Conservation (phyloP, 2,329 filamentous ascomycete species). For the Fusarium foetens region DNA sequence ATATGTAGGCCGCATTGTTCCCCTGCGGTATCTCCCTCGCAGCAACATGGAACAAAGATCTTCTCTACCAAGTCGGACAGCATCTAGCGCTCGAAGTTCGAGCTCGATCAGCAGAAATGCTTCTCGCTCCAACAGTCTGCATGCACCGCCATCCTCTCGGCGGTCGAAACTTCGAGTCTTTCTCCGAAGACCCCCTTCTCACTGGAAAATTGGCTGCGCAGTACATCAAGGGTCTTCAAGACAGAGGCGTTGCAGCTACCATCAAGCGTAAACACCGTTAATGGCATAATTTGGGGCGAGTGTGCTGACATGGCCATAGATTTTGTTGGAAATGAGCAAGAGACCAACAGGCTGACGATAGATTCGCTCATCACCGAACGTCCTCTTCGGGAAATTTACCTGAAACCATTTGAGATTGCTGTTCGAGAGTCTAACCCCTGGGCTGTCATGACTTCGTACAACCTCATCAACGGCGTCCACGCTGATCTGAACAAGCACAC, state of each 20-base stretch:
- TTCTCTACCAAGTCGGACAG: constrained; percentile 75
- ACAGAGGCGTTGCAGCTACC: constrained; percentile 77
- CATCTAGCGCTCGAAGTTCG: constrained; percentile 77
- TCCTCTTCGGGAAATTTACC: constrained; percentile 74
- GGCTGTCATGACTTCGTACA: constrained; percentile 77
- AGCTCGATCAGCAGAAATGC: constrained; percentile 77
- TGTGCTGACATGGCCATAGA: constrained; percentile 49
- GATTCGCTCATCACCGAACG: constrained; percentile 73
- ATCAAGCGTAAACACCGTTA: constrained; percentile 71
- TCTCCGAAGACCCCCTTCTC: constrained; percentile 83
- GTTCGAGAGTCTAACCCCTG: constrained; percentile 74
- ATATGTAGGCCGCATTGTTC: constrained; percentile 73
- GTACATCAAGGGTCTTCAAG: constrained; percentile 78
- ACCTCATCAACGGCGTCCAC: constrained; percentile 72
- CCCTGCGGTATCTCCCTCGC: constrained; percentile 83
- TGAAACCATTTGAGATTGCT: constrained; percentile 80
- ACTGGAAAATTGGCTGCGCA: constrained; percentile 78
- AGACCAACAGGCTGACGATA: constrained; percentile 66
- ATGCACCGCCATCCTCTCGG: constrained; percentile 84
- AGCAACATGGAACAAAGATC: constrained; percentile 79
- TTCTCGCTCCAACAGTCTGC: constrained; percentile 82
- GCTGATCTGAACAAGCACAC: constrained; percentile 63
- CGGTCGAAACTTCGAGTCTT: constrained; percentile 88
- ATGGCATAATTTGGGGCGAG: fast-evolving
- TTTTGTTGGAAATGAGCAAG: constrained; percentile 79